Conservation (phyloP, 805 yeast genomes). For the Candida ulmi region DNA sequence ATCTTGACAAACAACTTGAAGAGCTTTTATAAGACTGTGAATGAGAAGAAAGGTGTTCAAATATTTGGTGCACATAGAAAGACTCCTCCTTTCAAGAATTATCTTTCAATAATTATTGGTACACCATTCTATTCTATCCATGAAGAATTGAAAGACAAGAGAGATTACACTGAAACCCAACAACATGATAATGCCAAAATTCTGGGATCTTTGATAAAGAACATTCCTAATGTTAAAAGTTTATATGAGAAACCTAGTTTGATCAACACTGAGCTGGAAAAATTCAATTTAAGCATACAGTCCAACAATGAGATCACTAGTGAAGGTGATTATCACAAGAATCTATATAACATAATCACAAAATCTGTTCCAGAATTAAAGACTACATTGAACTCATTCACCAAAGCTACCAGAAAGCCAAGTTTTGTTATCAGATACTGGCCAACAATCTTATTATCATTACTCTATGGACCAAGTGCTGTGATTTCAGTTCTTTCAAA, state of each 20-base stretch:
- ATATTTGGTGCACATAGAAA: constrained; percentile 7
- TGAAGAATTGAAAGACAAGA: constrained; percentile 24
- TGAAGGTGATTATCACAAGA: background rate
- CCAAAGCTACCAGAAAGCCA: constrained; percentile 28
- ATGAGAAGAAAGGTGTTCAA: constrained; percentile 24
- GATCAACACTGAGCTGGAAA: background rate
- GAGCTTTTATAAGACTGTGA: constrained; percentile 12
- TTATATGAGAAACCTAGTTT: background rate
- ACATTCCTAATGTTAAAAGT: constrained; percentile 25
- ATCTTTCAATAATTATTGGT: constrained; percentile 26
- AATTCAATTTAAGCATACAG: background rate
- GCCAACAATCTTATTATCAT: constrained; percentile 45
- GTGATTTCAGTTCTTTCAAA: constrained; percentile 40
- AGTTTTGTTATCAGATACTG: constrained; percentile 49
- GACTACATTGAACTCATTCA: background rate
- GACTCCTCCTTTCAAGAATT: constrained; percentile 13
- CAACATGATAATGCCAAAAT: constrained; percentile 27
- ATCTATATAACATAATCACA: background rate
- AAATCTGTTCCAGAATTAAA: background rate
- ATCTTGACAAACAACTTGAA: constrained; percentile 14
- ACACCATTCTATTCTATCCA: constrained; percentile 31
- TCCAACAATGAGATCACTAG: background rate
- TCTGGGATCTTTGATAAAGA: constrained; percentile 31
- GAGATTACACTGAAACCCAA: constrained; percentile 13
- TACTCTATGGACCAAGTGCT: constrained; percentile 51